Evolutionary conservation across 2,329 filamentous ascomycete genomes (phyloP).

Genomic region (Fusarium verrucosum): DNA sequence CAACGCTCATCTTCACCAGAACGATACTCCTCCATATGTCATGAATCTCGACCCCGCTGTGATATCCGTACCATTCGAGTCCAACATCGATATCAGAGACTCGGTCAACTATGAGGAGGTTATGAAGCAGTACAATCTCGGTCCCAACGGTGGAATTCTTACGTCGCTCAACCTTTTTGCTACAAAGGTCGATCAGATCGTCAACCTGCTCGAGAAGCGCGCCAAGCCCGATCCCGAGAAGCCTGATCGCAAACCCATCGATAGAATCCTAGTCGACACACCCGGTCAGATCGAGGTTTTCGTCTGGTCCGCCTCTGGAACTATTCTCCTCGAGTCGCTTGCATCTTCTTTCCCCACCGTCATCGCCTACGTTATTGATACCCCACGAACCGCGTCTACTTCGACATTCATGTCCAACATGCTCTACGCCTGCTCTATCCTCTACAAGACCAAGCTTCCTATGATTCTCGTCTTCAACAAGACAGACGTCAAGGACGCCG

Average conservation of each 20-base stretch:
- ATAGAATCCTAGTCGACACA: constrained; percentile 92
- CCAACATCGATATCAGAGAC: constrained; percentile 98
- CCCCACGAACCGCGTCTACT: constrained; percentile 89
- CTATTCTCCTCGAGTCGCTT: constrained; percentile 90
- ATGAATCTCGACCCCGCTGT: constrained; percentile 98
- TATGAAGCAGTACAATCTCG: constrained; percentile 98
- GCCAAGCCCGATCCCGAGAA: constrained; percentile 70
- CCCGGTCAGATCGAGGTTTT: constrained; percentile 99
- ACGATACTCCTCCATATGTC: constrained; percentile 87
- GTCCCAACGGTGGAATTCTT: constrained; percentile 95
- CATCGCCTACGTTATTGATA: constrained; percentile 97
- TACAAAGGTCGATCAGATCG: constrained; percentile 97
- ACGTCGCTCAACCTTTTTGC: constrained; percentile 96
- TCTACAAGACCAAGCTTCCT: constrained; percentile 97
- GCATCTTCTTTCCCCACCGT: constrained; percentile 96
- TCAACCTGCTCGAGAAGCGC: constrained; percentile 89
- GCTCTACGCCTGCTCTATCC: constrained; percentile 97
- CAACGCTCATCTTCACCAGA: constrained; percentile 87
- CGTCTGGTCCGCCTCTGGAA: constrained; percentile 95
- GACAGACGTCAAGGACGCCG: constrained; percentile 91
- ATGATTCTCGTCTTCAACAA: constrained; percentile 99
- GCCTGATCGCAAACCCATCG: constrained; percentile 70
- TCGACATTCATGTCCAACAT: constrained; percentile 99
- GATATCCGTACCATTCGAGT: constrained; percentile 89
- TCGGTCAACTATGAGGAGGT: constrained; percentile 99